A percentile compares a stretch with the other conserved stretches of the same genome.
Conservation (phyloP, 2,329 filamentous ascomycete genomes). For the Pyrenophora teres region DNA sequence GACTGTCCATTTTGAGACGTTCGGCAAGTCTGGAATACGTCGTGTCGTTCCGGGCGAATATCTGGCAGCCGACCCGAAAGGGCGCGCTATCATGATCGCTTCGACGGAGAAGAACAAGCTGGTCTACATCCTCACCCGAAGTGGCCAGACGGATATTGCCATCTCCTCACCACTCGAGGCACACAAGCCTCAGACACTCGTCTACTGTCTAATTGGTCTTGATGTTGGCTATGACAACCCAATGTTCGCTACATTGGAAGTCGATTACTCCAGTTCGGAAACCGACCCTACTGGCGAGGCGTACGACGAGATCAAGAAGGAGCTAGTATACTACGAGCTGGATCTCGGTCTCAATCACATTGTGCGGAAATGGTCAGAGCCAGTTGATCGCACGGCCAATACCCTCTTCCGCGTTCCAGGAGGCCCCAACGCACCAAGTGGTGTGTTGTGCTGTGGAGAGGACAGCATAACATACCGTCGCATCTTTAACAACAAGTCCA, state of each 20-base stretch:
- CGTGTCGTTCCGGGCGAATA: constrained; percentile 96
- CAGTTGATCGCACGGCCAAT: constrained; percentile 86
- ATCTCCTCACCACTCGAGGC: constrained; percentile 97
- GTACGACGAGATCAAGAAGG: constrained; percentile 80
- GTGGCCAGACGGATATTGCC: constrained; percentile 89
- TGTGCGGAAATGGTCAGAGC: constrained; percentile 93
- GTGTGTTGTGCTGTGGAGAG: constrained; percentile 91
- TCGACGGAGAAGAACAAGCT: constrained; percentile 99
- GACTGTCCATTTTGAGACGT: constrained; percentile 92
- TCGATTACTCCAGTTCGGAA: constrained; percentile 90
- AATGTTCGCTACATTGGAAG: constrained; percentile 91
- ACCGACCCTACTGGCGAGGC: constrained; percentile 87
- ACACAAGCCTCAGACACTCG: constrained; percentile 88
- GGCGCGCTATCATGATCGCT: constrained; percentile 90
- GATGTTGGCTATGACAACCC: constrained; percentile 98
- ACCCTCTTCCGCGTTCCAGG: constrained; percentile 95
- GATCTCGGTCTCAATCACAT: constrained; percentile 97
- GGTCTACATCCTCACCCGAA: constrained; percentile 96
- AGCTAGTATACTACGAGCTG: constrained; percentile 95
- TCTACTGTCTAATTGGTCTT: constrained; percentile 83
- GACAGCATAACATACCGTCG: constrained; percentile 97
- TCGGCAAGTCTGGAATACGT: constrained; percentile 93
- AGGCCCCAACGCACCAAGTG: constrained; percentile 89
- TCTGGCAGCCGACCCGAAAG: constrained; percentile 92
- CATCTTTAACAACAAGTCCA: constrained; percentile 72